phyloP scores from a whole-genome alignment of 768 basidiomycete species.

The Mycena capillaripes region DNA sequence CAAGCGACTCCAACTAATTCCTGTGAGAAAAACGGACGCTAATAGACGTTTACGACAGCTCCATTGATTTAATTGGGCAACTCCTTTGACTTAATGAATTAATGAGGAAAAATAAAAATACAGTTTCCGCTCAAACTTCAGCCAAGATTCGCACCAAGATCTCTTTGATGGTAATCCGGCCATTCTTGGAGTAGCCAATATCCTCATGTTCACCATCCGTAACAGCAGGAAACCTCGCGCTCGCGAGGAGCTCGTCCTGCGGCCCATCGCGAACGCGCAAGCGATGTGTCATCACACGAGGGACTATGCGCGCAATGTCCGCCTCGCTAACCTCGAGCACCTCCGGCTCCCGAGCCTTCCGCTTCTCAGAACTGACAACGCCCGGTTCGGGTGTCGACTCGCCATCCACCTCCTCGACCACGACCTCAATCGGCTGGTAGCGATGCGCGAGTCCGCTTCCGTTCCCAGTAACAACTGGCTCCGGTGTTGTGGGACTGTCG shows the following conservation, averaged over 20 bases:
- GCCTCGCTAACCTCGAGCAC: slow-evolving; percentile 78
- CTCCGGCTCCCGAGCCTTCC: slow-evolving; percentile 39
- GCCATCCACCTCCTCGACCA: slow-evolving; percentile 33
- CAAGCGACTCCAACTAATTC: not conserved
- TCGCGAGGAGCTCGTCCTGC: slow-evolving; percentile 76
- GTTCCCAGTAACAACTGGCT: slow-evolving; percentile 13
- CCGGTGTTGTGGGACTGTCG: slow-evolving; percentile 4
- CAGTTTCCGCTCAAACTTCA: slow-evolving; percentile 54
- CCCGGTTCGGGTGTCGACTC: slow-evolving; percentile 22
- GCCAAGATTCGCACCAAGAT: slow-evolving; percentile 71
- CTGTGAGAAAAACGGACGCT: no score
- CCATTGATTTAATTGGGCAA: not conserved
- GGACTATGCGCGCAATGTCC: slow-evolving; percentile 81
- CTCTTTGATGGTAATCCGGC: slow-evolving; percentile 69
- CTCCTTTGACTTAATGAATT: slow-evolving; percentile 3
- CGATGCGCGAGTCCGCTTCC: slow-evolving; percentile 26
- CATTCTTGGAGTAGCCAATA: slow-evolving; percentile 53
- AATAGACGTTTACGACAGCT: no score
- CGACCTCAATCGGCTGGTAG: slow-evolving; percentile 37
- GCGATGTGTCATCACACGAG: slow-evolving; percentile 82
- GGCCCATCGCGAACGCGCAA: slow-evolving; percentile 78
- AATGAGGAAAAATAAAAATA: not conserved
- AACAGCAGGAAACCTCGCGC: slow-evolving; percentile 70
- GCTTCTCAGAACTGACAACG: slow-evolving; percentile 12
- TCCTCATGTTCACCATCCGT: not conserved